Base-by-base conservation (phyloP, 805 yeast genomes). In the Limtongia smithiae region DNA sequence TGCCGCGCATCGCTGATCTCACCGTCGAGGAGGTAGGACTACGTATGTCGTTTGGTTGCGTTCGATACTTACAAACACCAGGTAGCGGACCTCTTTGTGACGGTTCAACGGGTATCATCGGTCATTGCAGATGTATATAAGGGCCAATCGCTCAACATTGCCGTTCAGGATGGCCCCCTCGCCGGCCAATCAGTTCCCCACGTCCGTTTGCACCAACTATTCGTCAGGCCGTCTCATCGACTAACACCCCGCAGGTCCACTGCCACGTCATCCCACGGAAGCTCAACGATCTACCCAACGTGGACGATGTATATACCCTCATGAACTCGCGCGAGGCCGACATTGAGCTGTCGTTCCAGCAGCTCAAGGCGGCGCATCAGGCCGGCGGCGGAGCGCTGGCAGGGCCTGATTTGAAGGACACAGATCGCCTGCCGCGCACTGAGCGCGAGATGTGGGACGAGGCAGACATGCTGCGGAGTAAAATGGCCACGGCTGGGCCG, bases 101-200 rank as follows among this genome's bases (percentile, higher is more conserved):
- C 95, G 0, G 70, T 93, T 8, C 96, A 86, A 58, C 62, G 76
- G 40, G 75, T 93, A 0, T 82, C 88, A 53, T 68, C 70, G 46
- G 83, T 89, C 55, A 81, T 93, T 14, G 81, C 76, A 55, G 62
- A 73, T 49, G 70, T 75, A 11, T 93, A 82, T 65, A 74, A 81
- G 31, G 95, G 96, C 1, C 94, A 90, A 59, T 74, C 95, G 1
- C 63, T 89, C 51, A 94, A 94, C 63, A 76, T 93, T 34, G 91
- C 97, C 9, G 87, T 94, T 51, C 99, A 93, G 65, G 99, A 93
- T 65, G 98, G 98, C 0, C 85, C 89, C 0, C 88, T 88, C 42
- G 91, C 97, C 1, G 98, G 98, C 3, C 98, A 93, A 65, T 79
- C 90, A n/a, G 82, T 93, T 2, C 95, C 97, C 4, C 98, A 93